Base-by-base conservation (phyloP, 2,329 filamentous ascomycete genomes). In the Fusarium sp. region DNA sequence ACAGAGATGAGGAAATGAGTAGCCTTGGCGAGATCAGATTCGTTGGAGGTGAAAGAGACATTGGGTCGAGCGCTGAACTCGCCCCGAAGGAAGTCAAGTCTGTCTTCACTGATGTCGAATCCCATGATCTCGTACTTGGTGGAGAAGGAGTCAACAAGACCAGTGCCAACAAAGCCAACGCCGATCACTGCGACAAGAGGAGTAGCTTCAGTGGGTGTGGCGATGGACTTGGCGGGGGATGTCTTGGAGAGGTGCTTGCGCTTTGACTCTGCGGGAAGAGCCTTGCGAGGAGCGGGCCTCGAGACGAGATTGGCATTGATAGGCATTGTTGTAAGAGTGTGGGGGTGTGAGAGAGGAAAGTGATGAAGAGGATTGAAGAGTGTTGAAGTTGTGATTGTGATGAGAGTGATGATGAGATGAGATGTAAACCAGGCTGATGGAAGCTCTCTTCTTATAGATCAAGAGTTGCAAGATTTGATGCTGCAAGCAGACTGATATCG, bases 1-100 rank as follows among this genome's bases (percentile, higher is more conserved):
- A 87, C 85, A 0, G 84, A 81, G 57, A 87, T 83, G 21, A 87
- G 80, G 54, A 85, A 85, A 68, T 87, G 84, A 0, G 82, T 85
- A 4, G 83, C 85, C 14, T 67, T 57, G 3, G 68, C 60, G 26
- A 87, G 77, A 6, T 80, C 77, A 13, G 65, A 69, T 17, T 80
- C 68, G 9, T 76, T 71, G 1, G 74, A 73, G 1, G 83, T 83
- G 67, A 84, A 78, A 7, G 67, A 54, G 4, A 70, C 62, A 3
- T 56, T 68, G 4, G 65, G 49, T 11, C 46, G 50, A 24, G 46
- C 40, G 8, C 21, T 63, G 61, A 79, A 77, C 31, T 76, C 63
- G 11, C 70, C 40, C 17, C 74, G 62, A 2, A 84, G 71, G 7
- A 78, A 64, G 3, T 73, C 59, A n/a, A 84, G 66, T 9, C 82